Conservation (phyloP, 116 monocot species). For the Iris pallida region DNA sequence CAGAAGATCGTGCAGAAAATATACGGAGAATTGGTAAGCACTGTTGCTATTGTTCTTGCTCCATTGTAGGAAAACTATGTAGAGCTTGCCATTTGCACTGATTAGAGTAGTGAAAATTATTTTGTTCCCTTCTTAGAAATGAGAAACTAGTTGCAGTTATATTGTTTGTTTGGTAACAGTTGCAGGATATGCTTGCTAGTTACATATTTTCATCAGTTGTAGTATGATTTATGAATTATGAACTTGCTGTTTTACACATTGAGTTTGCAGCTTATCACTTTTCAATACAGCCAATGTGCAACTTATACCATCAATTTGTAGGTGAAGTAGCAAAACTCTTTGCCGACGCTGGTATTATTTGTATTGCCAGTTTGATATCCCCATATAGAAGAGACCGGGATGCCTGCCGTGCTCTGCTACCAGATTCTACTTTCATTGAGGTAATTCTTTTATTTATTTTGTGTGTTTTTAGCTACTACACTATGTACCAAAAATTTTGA, state of each 20-base stretch:
- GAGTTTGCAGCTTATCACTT: no score
- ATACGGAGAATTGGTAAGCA: slow-evolving; percentile 78
- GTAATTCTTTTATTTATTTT: slow-evolving; percentile 28
- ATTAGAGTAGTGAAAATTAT: no score
- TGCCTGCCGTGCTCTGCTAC: slow-evolving; percentile 72
- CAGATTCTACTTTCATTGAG: slow-evolving; percentile 73
- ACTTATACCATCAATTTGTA: slow-evolving; percentile 8
- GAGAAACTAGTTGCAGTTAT: no score
- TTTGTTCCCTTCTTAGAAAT: no score
- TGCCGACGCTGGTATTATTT: slow-evolving; percentile 92
- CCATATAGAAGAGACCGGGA: slow-evolving; percentile 83
- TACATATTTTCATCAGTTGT: no score
- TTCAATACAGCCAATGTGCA: no score
- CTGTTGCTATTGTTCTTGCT: neutral
- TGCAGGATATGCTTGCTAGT: no score
- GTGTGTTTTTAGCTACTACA: neutral
- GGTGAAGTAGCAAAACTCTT: slow-evolving; percentile 95
- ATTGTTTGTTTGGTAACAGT: no score
- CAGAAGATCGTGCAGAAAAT: slow-evolving; percentile 89
- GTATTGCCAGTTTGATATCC: slow-evolving; percentile 94
- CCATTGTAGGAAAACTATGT: no score
- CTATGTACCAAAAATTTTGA: neutral
- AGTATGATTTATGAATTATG: no score
- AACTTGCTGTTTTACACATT: no score
- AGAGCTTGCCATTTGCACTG: no score